Conservation (phyloP, 345 rosid genomes). For the Pelargonium nanum region DNA sequence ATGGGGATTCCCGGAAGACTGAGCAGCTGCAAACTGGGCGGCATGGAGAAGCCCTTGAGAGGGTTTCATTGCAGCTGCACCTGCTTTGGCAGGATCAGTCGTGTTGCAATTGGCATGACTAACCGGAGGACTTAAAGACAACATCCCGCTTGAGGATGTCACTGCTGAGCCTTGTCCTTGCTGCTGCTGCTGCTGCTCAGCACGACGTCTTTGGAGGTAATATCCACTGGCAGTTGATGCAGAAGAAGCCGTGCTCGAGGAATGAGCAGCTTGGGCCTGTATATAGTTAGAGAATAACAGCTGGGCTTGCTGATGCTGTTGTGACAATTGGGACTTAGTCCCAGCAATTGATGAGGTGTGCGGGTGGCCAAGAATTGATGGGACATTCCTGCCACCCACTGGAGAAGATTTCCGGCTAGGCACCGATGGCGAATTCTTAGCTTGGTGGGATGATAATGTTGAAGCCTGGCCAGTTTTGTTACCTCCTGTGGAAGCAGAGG, state of each 20-base stretch:
- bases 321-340: conserved; percentile 39
- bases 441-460: conserved; percentile 49
- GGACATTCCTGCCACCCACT: conserved; percentile 43
- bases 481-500: conserved; percentile 37
- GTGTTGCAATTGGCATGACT: conserved; percentile 26
- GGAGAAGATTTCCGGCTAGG: conserved; percentile 50
- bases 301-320: conserved; percentile 33
- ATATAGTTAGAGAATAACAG: conserved; percentile 43
- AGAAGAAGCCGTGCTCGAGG: conserved; percentile 22
- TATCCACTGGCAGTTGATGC: conserved; percentile 36
- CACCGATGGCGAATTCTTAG: conserved; percentile 47
- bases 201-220: conserved; percentile 55
- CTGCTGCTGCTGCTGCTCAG: conserved; percentile 44
- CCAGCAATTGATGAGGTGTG: conserved; percentile 39
- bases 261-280: conserved; percentile 51
- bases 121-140: conserved; percentile 43
- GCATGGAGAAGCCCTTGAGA: conserved; percentile 35
- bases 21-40: conserved; percentile 36
- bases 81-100: conserved; percentile 71
- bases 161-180: conserved; percentile 32
- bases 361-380: conserved; percentile 63
- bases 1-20: conserved; percentile 47
- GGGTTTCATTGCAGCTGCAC: conserved; percentile 40
- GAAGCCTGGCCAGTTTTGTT: conserved; percentile 70
- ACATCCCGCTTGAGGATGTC: conserved; percentile 39